phyloP scores from a whole-genome alignment of 2,329 filamentous ascomycete genomes.

The Sporothrix brunneoviolacea region DNA sequence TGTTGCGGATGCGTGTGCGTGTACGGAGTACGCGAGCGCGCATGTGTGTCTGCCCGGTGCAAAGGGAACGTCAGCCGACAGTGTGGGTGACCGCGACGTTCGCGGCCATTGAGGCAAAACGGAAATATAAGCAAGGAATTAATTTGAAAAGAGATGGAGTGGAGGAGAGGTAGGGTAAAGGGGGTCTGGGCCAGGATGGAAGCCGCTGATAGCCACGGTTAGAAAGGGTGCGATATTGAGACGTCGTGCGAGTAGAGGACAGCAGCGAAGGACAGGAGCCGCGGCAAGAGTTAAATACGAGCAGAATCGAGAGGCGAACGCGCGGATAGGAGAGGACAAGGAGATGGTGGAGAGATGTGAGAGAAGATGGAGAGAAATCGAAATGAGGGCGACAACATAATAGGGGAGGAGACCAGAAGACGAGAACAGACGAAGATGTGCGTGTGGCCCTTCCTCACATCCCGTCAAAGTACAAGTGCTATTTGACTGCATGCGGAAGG shows the following conservation, averaged over 20 bases:
- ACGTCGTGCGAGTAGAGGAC: not conserved
- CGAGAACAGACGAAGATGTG: not conserved
- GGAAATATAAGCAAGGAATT: slow-evolving; percentile 1
- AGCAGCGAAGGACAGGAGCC: not conserved
- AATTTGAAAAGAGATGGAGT: not conserved
- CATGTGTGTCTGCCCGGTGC: too few relatives aligned
- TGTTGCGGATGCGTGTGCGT: not conserved
- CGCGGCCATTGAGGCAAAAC: slow-evolving; percentile 9
- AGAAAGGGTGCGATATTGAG: not conserved
- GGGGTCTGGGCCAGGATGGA: not conserved
- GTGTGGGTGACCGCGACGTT: not conserved
- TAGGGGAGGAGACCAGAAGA: not conserved
- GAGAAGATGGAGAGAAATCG: not conserved
- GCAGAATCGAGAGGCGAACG: too few relatives aligned
- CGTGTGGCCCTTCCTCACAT: too few relatives aligned
- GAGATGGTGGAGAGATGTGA: not conserved
- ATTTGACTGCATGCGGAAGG: slow-evolving; percentile 5
- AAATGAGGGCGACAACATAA: not conserved
- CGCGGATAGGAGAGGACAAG: not conserved
- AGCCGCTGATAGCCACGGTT: not conserved
- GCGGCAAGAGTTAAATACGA: not conserved
- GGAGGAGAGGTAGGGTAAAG: not conserved
- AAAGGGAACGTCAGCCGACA: slow-evolving; percentile 3
- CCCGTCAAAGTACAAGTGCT: not conserved
- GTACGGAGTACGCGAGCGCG: not conserved